Conservation (phyloP, 805 yeast genomes). For the Saccharomycopsis amapae region DNA sequence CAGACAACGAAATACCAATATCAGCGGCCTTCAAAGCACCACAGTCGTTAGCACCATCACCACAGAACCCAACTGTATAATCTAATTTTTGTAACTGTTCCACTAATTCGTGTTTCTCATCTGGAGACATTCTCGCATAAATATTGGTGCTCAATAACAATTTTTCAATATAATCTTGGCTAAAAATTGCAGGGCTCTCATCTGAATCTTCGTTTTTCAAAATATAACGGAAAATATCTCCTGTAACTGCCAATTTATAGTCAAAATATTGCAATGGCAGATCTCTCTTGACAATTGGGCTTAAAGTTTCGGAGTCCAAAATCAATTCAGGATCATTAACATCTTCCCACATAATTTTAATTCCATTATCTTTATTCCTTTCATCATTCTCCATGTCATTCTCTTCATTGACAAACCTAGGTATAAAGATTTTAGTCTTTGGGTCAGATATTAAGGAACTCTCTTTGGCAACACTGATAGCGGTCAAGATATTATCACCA, state of each 20-base stretch:
- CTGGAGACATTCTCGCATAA: conserved; percentile 98
- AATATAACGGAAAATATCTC: conserved; percentile 80
- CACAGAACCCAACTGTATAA: conserved; percentile 94
- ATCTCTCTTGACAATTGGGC: conserved; percentile 33
- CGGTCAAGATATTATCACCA: conserved; percentile 93
- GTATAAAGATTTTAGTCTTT: conserved; percentile 49
- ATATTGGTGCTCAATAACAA: conserved; percentile 68
- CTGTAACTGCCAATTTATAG: conserved; percentile 80
- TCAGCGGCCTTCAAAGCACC: conserved; percentile 98
- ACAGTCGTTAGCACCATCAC: conserved; percentile 99
- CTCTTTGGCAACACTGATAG: conserved; percentile 86
- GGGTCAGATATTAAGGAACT: conserved; percentile 51
- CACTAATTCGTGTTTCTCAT: conserved; percentile 94
- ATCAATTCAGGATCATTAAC: conserved; percentile 48
- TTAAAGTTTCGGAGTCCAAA: conserved; percentile 59
- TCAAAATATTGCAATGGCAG: conserved; percentile 25
- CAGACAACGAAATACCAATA: conserved; percentile 91
- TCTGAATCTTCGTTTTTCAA: conserved; percentile 40
- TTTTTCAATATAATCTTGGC: conserved; percentile 39
- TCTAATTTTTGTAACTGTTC: conserved; percentile 78
- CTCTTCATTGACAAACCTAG: conserved; percentile 30
- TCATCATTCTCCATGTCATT: conserved; percentile 9
- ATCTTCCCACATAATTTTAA: conserved; percentile 56
- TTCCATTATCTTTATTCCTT: conserved; percentile 25
- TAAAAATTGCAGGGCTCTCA: conserved; percentile 13